Evolutionary conservation across 2,329 filamentous ascomycete species (phyloP).

Genomic region (Xylariaceae sp.): DNA sequence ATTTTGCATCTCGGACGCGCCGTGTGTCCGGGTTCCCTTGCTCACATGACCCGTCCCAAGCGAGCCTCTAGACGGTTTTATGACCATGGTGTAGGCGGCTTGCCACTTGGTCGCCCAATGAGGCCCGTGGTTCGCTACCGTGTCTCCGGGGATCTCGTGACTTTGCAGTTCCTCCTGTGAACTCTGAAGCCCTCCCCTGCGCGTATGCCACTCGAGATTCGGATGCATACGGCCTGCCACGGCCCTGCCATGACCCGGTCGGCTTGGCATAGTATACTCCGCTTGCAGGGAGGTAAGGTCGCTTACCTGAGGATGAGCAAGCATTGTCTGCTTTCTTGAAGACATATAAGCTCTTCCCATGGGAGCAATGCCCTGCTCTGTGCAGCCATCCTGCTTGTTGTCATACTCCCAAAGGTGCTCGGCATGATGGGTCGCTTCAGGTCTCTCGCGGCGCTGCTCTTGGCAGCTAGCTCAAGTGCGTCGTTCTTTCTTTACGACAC

Average conservation of each 20-base stretch:
- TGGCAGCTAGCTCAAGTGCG: slow-evolving; percentile 22
- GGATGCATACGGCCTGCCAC: slow-evolving; percentile 1
- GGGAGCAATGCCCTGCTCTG: neutral
- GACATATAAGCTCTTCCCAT: slow-evolving; percentile 14
- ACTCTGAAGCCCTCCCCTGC: too few species aligned
- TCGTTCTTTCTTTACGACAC: neutral
- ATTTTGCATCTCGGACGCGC: slow-evolving; percentile 6
- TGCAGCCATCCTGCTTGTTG: slow-evolving; percentile 2
- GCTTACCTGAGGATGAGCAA: neutral
- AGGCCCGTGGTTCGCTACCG: slow-evolving; percentile 9
- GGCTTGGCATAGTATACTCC: slow-evolving; percentile 2
- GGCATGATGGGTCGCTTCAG: slow-evolving; percentile 23
- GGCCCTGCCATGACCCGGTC: slow-evolving; percentile 4
- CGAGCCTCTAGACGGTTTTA: slow-evolving; percentile 8
- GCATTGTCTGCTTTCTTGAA: neutral
- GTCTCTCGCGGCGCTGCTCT: slow-evolving; percentile 20
- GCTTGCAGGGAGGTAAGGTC: slow-evolving; percentile 1
- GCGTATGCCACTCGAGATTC: slow-evolving; percentile 4
- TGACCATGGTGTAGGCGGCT: slow-evolving; percentile 1
- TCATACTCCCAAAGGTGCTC: slow-evolving; percentile 7
- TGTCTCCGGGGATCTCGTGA: slow-evolving; percentile 3
- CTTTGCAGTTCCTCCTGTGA: slow-evolving; percentile 21
- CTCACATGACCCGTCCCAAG: slow-evolving; percentile 9
- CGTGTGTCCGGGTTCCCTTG: slow-evolving; percentile 6
- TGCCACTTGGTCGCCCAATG: slow-evolving; percentile 1